Evolutionary conservation across 306 rosid genomes (phyloP), one percentile per base, ranked within the genome.

Genomic region (Heteromeles arbutifolia): DNA sequence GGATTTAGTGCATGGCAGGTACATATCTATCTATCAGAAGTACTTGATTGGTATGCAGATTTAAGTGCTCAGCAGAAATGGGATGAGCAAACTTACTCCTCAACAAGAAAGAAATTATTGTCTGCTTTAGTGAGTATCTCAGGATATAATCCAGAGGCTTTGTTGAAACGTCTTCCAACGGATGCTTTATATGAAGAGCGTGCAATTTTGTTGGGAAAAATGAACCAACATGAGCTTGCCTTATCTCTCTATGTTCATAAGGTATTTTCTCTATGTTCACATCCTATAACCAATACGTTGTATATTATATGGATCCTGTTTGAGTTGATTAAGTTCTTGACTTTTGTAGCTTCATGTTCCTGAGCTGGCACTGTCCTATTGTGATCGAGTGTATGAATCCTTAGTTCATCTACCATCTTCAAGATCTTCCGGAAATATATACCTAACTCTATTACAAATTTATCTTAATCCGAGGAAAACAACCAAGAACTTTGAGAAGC

Each of bases 171-270:
- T 73, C 97, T 96, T 80, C 97, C 99, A 12, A 72, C 83, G 4
- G 91, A 92, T 86, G 98, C 97, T 79, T 77, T 96, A 78, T 96
- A 87, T 53, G 99, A 96, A 83, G 99, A 96, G 78, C 99, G 92
- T 69, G 99, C 99, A 68, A 73, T 90, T 68, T 86, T 96, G 82
- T 71, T 92, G 84, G 99, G 98, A 44, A 96, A 90, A 85, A 89
- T 96, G 93, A 92, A 92, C 82, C 98, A 92, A 75, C 99, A 96
- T 85, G 97, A 96, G 87, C 87, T 96, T 78, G 97, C 99, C 72
- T 80, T 96, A 58, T 90, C 98, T 73, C 81, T 92, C 52, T 92
- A 92, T 82, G 98, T 96, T 78, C 98, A 90, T 21, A 96, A 96
- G 97, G 99, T 96, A 86, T 64, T 75, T 70, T 37, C 57, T 62